Conservation (phyloP, 495 filamentous ascomycete species). For the Aspergillus incahuasiensis region DNA sequence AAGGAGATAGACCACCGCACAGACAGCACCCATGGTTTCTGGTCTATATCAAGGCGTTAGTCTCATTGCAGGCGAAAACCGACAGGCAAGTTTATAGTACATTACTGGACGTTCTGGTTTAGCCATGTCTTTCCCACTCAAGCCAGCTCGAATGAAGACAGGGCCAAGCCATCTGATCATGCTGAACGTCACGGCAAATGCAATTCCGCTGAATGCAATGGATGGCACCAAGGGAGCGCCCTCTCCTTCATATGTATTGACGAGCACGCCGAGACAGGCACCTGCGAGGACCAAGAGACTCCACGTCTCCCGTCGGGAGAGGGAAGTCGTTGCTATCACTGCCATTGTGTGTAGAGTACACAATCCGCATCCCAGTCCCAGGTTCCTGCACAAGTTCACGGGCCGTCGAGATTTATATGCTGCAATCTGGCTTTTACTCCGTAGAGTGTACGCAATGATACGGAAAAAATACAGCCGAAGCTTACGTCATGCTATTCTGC, state of each 20-base stretch:
- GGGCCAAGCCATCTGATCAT: conserved; percentile 94
- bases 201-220: conserved; percentile 77
- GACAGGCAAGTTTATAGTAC: conserved; percentile 40
- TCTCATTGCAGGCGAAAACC: not conserved
- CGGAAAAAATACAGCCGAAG: not conserved
- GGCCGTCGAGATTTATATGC: conserved; percentile 5
- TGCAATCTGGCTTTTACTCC: conserved; percentile 40
- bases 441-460: conserved; percentile 16
- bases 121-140: conserved; percentile 87
- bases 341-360: conserved; percentile 31
- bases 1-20: conserved; percentile 86
- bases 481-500: conserved; percentile 22
- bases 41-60: conserved; percentile 47
- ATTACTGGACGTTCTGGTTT: conserved; percentile 73
- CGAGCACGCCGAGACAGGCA: conserved; percentile 67
- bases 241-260: conserved; percentile 77
- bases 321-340: conserved; percentile 27
- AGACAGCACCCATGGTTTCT: conserved; percentile 96
- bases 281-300: conserved; percentile 64
- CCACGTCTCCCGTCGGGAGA: conserved; percentile 65
- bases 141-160: conserved; percentile 78
- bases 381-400: not conserved
- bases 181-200: conserved; percentile 72
- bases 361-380: conserved; percentile 7
- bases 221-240: conserved; percentile 88